Conservation (phyloP, 164 flowering plant species). For the Kingdonia uniflora region DNA sequence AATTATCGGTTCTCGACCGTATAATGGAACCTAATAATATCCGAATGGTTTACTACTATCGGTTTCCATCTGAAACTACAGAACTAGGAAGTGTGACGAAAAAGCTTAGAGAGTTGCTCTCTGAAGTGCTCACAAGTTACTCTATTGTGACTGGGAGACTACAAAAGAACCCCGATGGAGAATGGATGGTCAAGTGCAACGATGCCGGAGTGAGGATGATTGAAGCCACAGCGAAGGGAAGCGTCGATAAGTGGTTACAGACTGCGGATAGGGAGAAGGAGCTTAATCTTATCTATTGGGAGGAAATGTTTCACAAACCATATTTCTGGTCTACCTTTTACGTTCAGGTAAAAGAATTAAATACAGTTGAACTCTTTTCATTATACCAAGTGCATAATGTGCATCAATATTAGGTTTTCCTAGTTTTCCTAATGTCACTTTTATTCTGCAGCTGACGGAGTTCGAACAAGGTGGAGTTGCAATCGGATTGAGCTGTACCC, state of each 20-base stretch:
- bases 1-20: conserved; percentile 38
- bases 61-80: neutral
- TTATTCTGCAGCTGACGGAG: conserved; percentile 41
- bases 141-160: conserved; percentile 47
- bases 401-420: no score
- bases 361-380: neutral
- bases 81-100: conserved; percentile 20
- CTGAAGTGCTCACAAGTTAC: conserved; percentile 27
- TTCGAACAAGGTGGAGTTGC: conserved; percentile 70
- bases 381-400: no score
- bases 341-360: conserved; percentile 33
- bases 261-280: conserved; percentile 39
- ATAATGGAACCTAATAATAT: conserved; percentile 39
- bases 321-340: conserved; percentile 65
- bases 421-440: no score
- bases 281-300: conserved; percentile 53
- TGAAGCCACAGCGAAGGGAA: conserved; percentile 47
- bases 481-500: conserved; percentile 62
- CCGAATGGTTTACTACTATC: conserved; percentile 39
- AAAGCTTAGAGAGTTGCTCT: conserved; percentile 27
- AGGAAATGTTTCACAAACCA: conserved; percentile 43
- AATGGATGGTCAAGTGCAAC: conserved; percentile 57
- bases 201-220: conserved; percentile 61
- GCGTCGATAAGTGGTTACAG: conserved; percentile 45
- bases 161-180: conserved; percentile 22